Base-by-base conservation (phyloP, 108 stramenopile species). In the Skeletonema costatum region DNA sequence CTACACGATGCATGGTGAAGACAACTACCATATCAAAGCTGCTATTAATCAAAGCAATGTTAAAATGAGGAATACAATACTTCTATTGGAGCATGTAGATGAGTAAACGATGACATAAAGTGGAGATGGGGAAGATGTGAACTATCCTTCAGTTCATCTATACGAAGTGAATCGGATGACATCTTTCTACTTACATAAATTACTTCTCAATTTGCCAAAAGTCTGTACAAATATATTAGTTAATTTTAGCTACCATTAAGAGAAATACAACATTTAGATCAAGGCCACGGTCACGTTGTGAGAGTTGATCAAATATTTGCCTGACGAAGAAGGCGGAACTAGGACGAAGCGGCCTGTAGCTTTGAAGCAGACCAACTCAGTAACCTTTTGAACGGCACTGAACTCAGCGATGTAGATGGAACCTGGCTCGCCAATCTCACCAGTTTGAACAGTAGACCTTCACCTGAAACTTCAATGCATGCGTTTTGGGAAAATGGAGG, bases 381-480 rank as follows among this genome's bases (percentile, higher is more conserved):
- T 73, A 44, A 30, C 72, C 39, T 60, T 42, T 46, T 73, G 56
- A 6, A 68, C 64, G 12, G 68, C 78, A 3, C 53, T 32, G 53
- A 42, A 56, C 59, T 80, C 64, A 5, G 64, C 62, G 64, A 19
- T 12, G 25, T 80, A 80, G 3, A 19, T 69, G 17, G 78, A 80
- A 4, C 68, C 72, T 32, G 59, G 33, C n/a, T 60, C 21, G 50
- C 72, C 78, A 33, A 80, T 41, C 29, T 66, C 66, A 16, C 72
- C 78, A 30, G 39, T 53, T n/a, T 56, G 25, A n/a, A n/a, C 67
- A 67, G 72, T 62, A 80, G 35, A 63, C 61, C 62, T 71, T 73
- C 21, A n/a, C 36, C 61, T 73, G 67, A 61, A 73, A 56, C 36
- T 68, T 50, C 16, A 80, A 50, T 29, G 61, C 78, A 13, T 36